A percentile compares a stretch with the other conserved stretches of the same genome.
phyloP scores from a whole-genome alignment of 2,329 filamentous ascomycete genomes.

The Arachnomyces sp. region DNA sequence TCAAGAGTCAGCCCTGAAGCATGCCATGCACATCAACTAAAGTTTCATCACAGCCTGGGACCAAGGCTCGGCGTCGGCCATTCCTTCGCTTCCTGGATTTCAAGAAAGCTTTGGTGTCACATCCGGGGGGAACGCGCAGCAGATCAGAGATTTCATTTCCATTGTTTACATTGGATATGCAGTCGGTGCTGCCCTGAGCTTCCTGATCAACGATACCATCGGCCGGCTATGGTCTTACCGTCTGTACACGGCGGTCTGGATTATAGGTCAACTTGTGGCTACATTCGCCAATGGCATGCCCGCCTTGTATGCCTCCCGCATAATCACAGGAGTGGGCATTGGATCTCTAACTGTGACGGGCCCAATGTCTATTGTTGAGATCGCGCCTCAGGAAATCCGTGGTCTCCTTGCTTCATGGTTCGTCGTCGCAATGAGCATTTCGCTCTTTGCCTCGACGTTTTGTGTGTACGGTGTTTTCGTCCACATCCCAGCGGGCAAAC shows the following conservation, averaged over 20 bases:
- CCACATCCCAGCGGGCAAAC: conserved; percentile 19
- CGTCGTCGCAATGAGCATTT: conserved; percentile 29
- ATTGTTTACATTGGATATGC: conserved; percentile 28
- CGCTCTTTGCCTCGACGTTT: conserved; percentile 26
- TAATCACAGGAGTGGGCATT: conserved; percentile 33
- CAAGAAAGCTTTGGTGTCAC: conserved; percentile 27
- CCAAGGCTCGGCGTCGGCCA: conserved; percentile 24
- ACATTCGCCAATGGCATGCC: conserved; percentile 11
- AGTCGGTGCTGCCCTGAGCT: conserved; percentile 26
- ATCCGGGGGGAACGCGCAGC: conserved; percentile 18
- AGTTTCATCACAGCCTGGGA: conserved; percentile 24
- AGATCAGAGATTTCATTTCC: conserved; percentile 32
- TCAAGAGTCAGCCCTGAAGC: no score
- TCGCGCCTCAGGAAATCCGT: conserved; percentile 33
- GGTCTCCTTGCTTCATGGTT: conserved; percentile 34
- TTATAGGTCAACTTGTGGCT: conserved; percentile 18
- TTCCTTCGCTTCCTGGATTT: conserved; percentile 31
- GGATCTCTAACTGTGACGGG: conserved; percentile 33
- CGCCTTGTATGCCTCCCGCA: conserved; percentile 30
- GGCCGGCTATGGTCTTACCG: conserved; percentile 35
- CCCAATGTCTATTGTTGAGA: conserved; percentile 33
- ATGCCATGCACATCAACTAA: no score
- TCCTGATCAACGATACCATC: conserved; percentile 34
- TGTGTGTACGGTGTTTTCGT: conserved; percentile 28
- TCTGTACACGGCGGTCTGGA: conserved; percentile 27